Percentiles rank a stretch among this genome's conserved stretches.
Conservation (phyloP, 768 basidiomycete genomes). For the Rhodotorula paludigena region DNA sequence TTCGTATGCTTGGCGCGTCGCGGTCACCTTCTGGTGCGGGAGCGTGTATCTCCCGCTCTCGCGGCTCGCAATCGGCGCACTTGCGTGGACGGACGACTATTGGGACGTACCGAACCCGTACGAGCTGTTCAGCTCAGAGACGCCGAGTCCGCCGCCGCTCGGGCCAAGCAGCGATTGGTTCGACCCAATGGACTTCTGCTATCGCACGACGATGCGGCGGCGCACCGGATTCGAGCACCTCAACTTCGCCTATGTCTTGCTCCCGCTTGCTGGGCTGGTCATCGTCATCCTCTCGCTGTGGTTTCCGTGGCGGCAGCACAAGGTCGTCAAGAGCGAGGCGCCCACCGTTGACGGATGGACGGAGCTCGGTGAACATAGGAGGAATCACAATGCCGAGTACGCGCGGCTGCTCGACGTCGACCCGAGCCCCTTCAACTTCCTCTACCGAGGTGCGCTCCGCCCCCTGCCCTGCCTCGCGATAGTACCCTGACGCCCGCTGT, state of each 20-base stretch:
- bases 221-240: conserved; percentile 52
- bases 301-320: conserved; percentile 63
- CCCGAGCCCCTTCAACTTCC: conserved; percentile 62
- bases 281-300: conserved; percentile 55
- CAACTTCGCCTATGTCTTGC: conserved; percentile 62
- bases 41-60: conserved; percentile 70
- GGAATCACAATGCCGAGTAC: conserved; percentile 56
- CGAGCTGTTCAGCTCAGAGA: conserved; percentile 55
- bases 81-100: conserved; percentile 69
- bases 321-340: conserved; percentile 57
- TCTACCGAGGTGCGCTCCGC: conserved; percentile 58
- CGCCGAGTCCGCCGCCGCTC: conserved; percentile 55
- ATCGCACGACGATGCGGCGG: conserved; percentile 66
- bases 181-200: conserved; percentile 67
- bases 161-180: conserved; percentile 59
- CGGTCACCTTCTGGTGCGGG: conserved; percentile 62
- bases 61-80: conserved; percentile 68
- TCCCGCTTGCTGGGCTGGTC: conserved; percentile 58
- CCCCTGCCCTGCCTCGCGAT: not conserved
- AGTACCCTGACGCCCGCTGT: not conserved
- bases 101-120: conserved; percentile 66
- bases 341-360: conserved; percentile 65
- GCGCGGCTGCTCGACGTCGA: conserved; percentile 62
- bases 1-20: conserved; percentile 56
- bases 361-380: conserved; percentile 64